phyloP scores from a whole-genome alignment of 352 stramenopile genomes.

The Plasmopara viticola region DNA sequence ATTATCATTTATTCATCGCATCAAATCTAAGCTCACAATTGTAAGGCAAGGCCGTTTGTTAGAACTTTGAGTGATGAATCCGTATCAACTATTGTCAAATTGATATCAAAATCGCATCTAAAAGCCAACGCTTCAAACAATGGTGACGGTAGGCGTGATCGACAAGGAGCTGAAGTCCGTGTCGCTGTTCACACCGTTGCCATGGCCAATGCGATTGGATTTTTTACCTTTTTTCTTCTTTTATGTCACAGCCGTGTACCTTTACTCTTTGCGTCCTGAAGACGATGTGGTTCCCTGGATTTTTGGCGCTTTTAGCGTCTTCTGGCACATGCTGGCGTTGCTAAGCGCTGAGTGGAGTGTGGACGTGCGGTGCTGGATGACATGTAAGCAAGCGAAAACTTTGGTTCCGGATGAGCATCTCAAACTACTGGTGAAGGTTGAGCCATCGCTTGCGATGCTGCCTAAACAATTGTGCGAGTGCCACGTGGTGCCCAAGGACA shows the following conservation, averaged over 20 bases:
- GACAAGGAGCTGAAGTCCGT: conserved; percentile 50
- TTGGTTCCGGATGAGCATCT: conserved; percentile 71
- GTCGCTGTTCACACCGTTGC: conserved; percentile 59
- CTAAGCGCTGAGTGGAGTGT: conserved; percentile 54
- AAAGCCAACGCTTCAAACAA: conserved; percentile 9
- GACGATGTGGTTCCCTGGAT: conserved; percentile 40
- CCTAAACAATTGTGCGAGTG: conserved; percentile 53
- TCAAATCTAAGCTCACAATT: too few relatives aligned
- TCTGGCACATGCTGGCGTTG: conserved; percentile 42
- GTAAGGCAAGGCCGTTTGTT: too few relatives aligned
- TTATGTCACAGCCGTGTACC: conserved; percentile 53
- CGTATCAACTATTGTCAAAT: background rate
- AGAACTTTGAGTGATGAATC: too few relatives aligned
- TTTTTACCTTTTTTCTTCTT: conserved; percentile 64
- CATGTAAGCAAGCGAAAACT: conserved; percentile 19
- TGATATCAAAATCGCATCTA: background rate
- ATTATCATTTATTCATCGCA: too few relatives aligned
- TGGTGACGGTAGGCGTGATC: conserved; percentile 33
- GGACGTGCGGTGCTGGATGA: conserved; percentile 59
- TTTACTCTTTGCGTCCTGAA: conserved; percentile 40
- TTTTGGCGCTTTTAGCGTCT: conserved; percentile 37
- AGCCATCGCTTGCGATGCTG: conserved; percentile 41
- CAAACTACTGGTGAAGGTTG: conserved; percentile 42
- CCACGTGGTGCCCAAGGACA: conserved; percentile 14
- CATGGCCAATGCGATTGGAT: conserved; percentile 50